Conservation (phyloP, 345 rosid genomes). For the Chamaenerion angustifolium region DNA sequence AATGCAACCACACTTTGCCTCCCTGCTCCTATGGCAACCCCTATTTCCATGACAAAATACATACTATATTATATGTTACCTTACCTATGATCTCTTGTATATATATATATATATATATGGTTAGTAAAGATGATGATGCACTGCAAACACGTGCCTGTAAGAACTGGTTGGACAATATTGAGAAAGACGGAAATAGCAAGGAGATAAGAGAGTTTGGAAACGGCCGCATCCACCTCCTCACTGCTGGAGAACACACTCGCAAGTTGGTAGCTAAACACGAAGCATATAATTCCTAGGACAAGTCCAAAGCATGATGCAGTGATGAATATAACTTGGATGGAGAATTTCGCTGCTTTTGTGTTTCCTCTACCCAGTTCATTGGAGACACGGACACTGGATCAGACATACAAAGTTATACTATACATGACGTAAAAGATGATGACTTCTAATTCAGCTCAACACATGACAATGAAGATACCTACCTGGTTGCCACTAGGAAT, state of each 20-base stretch:
- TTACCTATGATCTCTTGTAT: neutral
- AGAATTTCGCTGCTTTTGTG: constrained; percentile 14
- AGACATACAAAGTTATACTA: neutral
- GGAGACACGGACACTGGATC: constrained; percentile 12
- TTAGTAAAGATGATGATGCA: no score
- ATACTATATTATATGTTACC: neutral
- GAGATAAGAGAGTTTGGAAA: constrained; percentile 10
- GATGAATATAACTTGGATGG: constrained; percentile 10
- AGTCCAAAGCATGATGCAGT: constrained; percentile 9
- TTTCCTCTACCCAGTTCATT: constrained; percentile 19
- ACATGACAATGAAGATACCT: neutral
- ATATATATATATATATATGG: neutral
- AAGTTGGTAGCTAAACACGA: constrained; percentile 11
- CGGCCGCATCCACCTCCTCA: constrained; percentile 10
- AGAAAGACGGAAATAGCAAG: constrained; percentile 11
- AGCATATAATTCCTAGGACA: constrained; percentile 5
- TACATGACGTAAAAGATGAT: neutral
- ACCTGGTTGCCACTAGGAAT: constrained; percentile 17
- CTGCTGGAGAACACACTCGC: constrained; percentile 10
- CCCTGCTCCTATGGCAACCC: constrained; percentile 76
- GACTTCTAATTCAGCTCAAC: no score
- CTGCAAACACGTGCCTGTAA: constrained; percentile 11
- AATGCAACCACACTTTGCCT: constrained; percentile 45
- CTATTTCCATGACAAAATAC: constrained; percentile 14
- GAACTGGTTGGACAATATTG: constrained; percentile 15